phyloP scores from a whole-genome alignment of 805 yeast genomes.

The Lachancea thermotolerans region DNA sequence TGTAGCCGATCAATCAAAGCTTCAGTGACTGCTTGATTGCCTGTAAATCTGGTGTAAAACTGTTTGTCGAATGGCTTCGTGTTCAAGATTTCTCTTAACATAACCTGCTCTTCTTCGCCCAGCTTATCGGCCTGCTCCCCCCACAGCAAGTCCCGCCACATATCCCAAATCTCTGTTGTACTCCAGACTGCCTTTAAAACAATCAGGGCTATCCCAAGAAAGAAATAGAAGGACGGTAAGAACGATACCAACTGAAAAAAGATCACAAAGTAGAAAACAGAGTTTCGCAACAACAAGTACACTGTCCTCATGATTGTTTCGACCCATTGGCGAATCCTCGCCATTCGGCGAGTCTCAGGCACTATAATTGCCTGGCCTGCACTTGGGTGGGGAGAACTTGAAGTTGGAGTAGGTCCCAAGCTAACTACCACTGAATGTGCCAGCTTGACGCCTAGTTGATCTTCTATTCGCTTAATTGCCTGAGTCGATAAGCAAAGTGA shows the following conservation, averaged over 20 bases:
- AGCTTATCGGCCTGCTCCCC: background rate
- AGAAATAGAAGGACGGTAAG: slow-evolving; percentile 14
- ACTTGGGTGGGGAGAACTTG: background rate
- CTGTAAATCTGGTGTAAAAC: slow-evolving; percentile 4
- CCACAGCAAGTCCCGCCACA: slow-evolving; percentile 20
- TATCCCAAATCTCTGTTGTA: slow-evolving; percentile 21
- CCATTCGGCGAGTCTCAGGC: slow-evolving; percentile 2
- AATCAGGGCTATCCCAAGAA: slow-evolving; percentile 11
- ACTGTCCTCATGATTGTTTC: slow-evolving; percentile 14
- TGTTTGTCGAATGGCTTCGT: background rate
- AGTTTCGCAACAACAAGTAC: slow-evolving; percentile 17
- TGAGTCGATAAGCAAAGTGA: slow-evolving; percentile 14
- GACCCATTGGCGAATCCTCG: slow-evolving; percentile 4
- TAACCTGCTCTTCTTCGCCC: slow-evolving; percentile 1
- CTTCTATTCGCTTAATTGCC: slow-evolving; percentile 12
- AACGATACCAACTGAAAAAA: slow-evolving; percentile 17
- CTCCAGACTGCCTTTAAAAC: slow-evolving; percentile 17
- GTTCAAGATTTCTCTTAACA: background rate
- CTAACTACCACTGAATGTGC: background rate
- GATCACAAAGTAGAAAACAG: slow-evolving; percentile 18
- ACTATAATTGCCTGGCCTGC: background rate
- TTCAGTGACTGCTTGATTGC: background rate
- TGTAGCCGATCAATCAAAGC: slow-evolving; percentile 1
- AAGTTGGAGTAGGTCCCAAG: background rate
- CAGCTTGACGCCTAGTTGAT: slow-evolving; percentile 5